Evolutionary conservation across 805 yeast genomes (phyloP).

Genomic region (Starmerella geochares): DNA sequence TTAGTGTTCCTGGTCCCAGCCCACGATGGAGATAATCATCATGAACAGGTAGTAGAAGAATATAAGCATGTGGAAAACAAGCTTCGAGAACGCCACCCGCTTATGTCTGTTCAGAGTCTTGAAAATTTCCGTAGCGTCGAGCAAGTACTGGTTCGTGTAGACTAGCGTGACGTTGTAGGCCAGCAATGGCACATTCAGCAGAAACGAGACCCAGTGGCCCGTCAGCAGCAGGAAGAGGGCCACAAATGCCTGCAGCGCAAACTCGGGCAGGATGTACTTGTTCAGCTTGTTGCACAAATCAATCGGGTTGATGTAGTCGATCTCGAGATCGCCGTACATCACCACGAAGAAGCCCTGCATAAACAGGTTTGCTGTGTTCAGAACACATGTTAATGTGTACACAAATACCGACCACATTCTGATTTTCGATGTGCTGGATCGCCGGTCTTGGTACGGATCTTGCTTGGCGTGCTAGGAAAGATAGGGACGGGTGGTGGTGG

Average conservation of each 20-base stretch:
- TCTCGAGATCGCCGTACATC: conserved; percentile 20
- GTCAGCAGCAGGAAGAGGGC: conserved; percentile 63
- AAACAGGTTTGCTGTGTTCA: conserved; percentile 16
- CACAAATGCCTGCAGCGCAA: conserved; percentile 57
- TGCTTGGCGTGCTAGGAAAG: background rate
- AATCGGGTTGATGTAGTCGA: conserved; percentile 35
- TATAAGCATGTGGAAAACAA: conserved; percentile 81
- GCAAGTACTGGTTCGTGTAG: conserved; percentile 65
- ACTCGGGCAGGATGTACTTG: conserved; percentile 79
- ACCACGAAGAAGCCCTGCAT: conserved; percentile 20
- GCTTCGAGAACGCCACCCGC: conserved; percentile 78
- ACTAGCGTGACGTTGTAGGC: conserved; percentile 75
- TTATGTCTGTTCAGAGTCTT: conserved; percentile 87
- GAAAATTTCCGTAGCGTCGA: conserved; percentile 96
- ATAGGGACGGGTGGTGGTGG: too few species aligned
- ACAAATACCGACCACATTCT: conserved; percentile 17
- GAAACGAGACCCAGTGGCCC: conserved; percentile 86
- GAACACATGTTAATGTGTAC: conserved; percentile 3
- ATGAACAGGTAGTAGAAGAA: conserved; percentile 92
- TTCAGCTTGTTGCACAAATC: conserved; percentile 90
- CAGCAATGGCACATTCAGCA: conserved; percentile 73
- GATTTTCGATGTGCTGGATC: too few species aligned
- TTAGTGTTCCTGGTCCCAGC: conserved; percentile 24
- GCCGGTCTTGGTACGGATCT: background rate
- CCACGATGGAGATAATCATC: conserved; percentile 87